phyloP scores from a whole-genome alignment of 108 stramenopile species.

The Pseudonitzschia multiseries region DNA sequence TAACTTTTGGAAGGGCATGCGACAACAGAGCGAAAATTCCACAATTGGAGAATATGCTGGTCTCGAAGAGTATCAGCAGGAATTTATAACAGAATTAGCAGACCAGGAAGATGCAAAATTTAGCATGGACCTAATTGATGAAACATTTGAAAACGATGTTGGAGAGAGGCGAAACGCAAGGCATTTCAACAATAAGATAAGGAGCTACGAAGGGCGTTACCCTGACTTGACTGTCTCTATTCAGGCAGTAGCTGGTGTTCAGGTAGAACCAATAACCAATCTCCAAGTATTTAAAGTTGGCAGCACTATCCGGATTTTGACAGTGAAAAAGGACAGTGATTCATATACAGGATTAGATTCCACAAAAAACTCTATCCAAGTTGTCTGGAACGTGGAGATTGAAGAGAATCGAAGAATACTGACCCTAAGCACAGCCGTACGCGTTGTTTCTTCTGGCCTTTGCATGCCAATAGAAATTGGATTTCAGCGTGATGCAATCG shows the following conservation, averaged over 20 bases:
- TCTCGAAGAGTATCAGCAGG: constrained; percentile 28
- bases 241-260: constrained; percentile 43
- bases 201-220: constrained; percentile 56
- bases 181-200: constrained; percentile 38
- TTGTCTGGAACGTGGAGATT: constrained; percentile 63
- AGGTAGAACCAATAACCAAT: constrained; percentile 41
- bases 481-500: constrained; percentile 14
- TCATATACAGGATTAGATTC: not conserved
- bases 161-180: not conserved
- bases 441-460: constrained; percentile 40
- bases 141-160: not conserved
- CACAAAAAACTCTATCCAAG: constrained; percentile 29
- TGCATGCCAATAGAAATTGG: constrained; percentile 55
- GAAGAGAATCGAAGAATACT: constrained; percentile 65
- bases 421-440: constrained; percentile 61
- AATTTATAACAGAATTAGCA: constrained; percentile 27
- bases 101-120: constrained; percentile 59
- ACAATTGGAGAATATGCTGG: constrained; percentile 39
- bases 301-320: constrained; percentile 35
- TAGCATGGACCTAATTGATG: constrained; percentile 43
- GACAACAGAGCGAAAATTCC: not conserved
- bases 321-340: constrained; percentile 26
- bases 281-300: constrained; percentile 60
- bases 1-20: not conserved
- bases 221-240: constrained; percentile 50